phyloP scores from a whole-genome alignment of 306 rosid species.

The Corylus americana region DNA sequence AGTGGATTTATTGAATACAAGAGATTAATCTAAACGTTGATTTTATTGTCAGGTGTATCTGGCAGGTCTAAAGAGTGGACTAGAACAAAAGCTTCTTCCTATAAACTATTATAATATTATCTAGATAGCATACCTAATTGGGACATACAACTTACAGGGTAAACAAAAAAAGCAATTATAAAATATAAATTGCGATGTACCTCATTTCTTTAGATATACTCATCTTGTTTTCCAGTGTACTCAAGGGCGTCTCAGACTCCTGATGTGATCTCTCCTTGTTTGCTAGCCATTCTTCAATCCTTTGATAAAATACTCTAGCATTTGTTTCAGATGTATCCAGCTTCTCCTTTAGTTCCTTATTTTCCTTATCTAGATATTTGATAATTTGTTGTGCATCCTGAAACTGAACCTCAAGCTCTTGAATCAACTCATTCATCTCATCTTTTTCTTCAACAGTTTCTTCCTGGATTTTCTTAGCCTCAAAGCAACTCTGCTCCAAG shows the following conservation, averaged over 20 bases:
- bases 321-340: conserved; percentile 45
- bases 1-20: not conserved
- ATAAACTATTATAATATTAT: not conserved
- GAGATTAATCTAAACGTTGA: not conserved
- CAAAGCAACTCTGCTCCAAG: conserved; percentile 63
- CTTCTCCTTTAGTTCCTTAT: conserved; percentile 52
- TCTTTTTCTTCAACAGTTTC: conserved; percentile 61
- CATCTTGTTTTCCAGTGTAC: conserved; percentile 32
- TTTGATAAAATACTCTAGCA: conserved; percentile 50
- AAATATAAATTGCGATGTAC: conserved; percentile 38
- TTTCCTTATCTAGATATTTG: conserved; percentile 53
- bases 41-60: not conserved
- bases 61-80: conserved; percentile 8
- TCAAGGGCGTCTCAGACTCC: conserved; percentile 26
- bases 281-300: conserved; percentile 63
- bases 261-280: conserved; percentile 32
- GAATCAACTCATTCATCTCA: conserved; percentile 48
- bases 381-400: conserved; percentile 44
- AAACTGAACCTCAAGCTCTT: conserved; percentile 53
- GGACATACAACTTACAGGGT: conserved; percentile 17
- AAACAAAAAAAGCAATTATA: conserved; percentile 13
- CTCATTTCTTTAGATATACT: conserved; percentile 38
- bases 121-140: not conserved
- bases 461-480: conserved; percentile 66
- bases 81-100: conserved; percentile 12